These are phyloP conservation scores for Pleurotus eryngii DNA, from an alignment of 768 basidiomycete species.

Conservation along the genomic window DNA sequence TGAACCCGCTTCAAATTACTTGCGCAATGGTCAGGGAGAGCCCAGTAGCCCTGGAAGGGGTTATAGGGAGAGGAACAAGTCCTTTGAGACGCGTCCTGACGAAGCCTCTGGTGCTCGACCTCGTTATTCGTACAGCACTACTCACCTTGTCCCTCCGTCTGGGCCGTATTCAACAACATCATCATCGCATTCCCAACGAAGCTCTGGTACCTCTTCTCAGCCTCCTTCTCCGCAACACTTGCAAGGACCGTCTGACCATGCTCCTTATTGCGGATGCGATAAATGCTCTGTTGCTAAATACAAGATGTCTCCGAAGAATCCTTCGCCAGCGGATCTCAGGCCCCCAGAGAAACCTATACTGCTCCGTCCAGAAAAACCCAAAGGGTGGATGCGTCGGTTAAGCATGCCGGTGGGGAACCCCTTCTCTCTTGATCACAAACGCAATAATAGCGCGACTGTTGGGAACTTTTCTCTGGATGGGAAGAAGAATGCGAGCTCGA, in stretches of 20 bases:
- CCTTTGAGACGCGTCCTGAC: neutral
- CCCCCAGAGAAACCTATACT: conserved; percentile 40
- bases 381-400: conserved; percentile 72
- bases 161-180: conserved; percentile 14
- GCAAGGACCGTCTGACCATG: conserved; percentile 38
- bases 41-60: neutral
- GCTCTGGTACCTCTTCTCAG: conserved; percentile 18
- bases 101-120: conserved; percentile 9
- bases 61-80: conserved; percentile 3
- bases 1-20: conserved; percentile 21
- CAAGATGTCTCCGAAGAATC: conserved; percentile 25
- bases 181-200: conserved; percentile 22
- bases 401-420: conserved; percentile 70
- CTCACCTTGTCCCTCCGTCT: conserved; percentile 37
- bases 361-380: conserved; percentile 54
- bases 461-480: conserved; percentile 35
- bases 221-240: conserved; percentile 12
- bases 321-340: conserved; percentile 31
- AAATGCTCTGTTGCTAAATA: conserved; percentile 61
- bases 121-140: conserved; percentile 38
- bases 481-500: conserved; percentile 48
- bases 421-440: conserved; percentile 42
- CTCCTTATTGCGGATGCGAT: conserved; percentile 66
- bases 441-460: conserved; percentile 25
- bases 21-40: conserved; percentile 10